Evolutionary conservation across 2,329 filamentous ascomycete genomes (phyloP).

Genomic region (Botryotinia globosa): DNA sequence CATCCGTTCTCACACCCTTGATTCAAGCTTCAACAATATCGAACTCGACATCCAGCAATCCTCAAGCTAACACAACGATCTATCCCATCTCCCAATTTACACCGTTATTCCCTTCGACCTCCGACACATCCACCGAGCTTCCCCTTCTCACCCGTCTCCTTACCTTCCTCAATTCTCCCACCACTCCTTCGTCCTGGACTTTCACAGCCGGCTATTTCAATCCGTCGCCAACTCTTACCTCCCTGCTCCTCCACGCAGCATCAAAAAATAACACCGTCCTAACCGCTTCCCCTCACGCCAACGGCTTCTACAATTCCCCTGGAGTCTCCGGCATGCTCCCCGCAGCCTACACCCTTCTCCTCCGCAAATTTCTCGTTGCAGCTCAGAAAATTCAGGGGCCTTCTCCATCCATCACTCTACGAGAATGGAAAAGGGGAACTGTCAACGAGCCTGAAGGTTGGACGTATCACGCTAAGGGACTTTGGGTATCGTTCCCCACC

Average conservation of each 20-base stretch:
- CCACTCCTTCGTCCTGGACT: constrained; percentile 78
- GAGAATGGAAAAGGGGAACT: constrained; percentile 83
- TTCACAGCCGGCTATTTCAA: constrained; percentile 99
- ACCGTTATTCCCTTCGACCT: constrained; percentile 70
- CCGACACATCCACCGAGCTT: constrained; percentile 83
- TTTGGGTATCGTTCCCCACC: constrained; percentile 72
- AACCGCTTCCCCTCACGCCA: constrained; percentile 88
- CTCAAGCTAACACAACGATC: constrained; percentile 61
- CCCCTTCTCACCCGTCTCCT: constrained; percentile 76
- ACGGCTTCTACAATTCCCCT: constrained; percentile 87
- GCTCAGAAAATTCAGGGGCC: constrained; percentile 25
- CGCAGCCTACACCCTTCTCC: constrained; percentile 86
- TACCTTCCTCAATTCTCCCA: constrained; percentile 59
- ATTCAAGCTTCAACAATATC: constrained; percentile 45
- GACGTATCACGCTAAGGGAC: constrained; percentile 97
- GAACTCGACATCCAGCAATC: not conserved
- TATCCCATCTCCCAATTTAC: constrained; percentile 89
- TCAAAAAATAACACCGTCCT: constrained; percentile 67
- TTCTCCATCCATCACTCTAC: constrained; percentile 57
- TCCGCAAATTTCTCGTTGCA: constrained; percentile 70
- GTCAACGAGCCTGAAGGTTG: constrained; percentile 80
- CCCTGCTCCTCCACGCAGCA: constrained; percentile 72
- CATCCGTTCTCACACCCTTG: constrained; percentile 62
- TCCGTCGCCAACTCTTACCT: constrained; percentile 79
- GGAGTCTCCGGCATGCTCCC: constrained; percentile 89